phyloP scores from a whole-genome alignment of 768 basidiomycete species.

The Lyophyllum shimeji region DNA sequence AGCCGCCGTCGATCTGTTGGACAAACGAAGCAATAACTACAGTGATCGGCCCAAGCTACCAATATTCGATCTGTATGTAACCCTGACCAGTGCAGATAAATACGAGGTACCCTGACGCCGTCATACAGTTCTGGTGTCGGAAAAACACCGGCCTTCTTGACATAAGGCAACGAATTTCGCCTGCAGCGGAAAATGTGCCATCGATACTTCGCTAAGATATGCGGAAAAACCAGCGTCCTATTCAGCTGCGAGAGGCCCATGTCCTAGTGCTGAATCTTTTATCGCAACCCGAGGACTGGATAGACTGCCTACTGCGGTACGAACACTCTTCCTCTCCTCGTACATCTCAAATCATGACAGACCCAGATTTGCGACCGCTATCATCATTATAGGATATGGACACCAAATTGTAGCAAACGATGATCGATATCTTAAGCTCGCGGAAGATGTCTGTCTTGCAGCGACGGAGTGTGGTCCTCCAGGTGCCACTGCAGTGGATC shows the following conservation, averaged over 20 bases:
- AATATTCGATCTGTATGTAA: conserved; percentile 14
- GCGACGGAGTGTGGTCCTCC: conserved; percentile 25
- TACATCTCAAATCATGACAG: background rate
- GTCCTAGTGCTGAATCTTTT: conserved; percentile 14
- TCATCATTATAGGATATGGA: conserved; percentile 32
- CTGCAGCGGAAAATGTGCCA: conserved; percentile 11
- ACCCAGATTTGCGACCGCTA: conserved; percentile 12
- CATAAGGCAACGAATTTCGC: conserved; percentile 15
- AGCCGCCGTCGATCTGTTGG: conserved; percentile 27
- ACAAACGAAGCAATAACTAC: conserved; percentile 24
- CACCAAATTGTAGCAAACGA: conserved; percentile 29
- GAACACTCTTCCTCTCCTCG: too few species aligned
- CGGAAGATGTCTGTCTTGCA: conserved; percentile 29
- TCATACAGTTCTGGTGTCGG: conserved; percentile 1
- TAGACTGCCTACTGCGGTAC: conserved; percentile 15
- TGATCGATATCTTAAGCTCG: conserved; percentile 36
- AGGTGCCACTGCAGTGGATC: conserved; percentile 14
- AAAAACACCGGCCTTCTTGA: conserved; percentile 6
- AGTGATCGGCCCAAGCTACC: conserved; percentile 23
- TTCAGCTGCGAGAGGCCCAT: conserved; percentile 16
- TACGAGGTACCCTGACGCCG: background rate
- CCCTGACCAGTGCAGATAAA: background rate
- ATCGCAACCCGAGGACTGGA: conserved; percentile 14
- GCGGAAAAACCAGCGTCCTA: background rate
- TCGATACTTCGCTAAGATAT: conserved; percentile 6